Percentiles rank a stretch among this genome's conserved stretches.
phyloP scores from a whole-genome alignment of 208 protist species.

The Leishmania amazonensis region DNA sequence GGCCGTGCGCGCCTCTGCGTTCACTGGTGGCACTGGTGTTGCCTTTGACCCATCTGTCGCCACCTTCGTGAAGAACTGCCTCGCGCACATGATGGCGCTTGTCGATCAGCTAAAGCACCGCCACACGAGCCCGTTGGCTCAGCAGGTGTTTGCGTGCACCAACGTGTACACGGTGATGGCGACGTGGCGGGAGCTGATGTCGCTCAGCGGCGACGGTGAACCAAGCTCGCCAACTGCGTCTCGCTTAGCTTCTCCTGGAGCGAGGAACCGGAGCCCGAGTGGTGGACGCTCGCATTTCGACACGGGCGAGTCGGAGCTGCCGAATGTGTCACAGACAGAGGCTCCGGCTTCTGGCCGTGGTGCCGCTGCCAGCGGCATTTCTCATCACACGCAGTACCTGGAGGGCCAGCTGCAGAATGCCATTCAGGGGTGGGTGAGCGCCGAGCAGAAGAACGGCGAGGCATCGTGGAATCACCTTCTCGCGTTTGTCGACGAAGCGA shows the following conservation, averaged over 20 bases:
- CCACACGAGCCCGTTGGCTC: conserved; percentile 51
- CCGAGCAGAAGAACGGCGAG: conserved; percentile 31
- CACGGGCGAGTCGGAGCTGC: not conserved
- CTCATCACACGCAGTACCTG: conserved; percentile 28
- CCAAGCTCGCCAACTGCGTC: not conserved
- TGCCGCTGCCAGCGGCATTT: not conserved
- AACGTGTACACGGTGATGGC: conserved; percentile 63
- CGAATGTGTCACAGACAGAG: not conserved
- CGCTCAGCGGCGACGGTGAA: not conserved
- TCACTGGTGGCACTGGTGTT: conserved; percentile 18
- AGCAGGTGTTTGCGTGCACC: conserved; percentile 59
- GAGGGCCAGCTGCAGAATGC: conserved; percentile 38
- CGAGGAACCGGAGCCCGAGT: not conserved
- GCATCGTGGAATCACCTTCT: conserved; percentile 36
- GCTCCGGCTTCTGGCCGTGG: not conserved
- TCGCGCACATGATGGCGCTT: conserved; percentile 44
- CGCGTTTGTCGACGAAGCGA: conserved; percentile 33
- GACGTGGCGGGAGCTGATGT: conserved; percentile 42
- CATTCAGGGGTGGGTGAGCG: conserved; percentile 39
- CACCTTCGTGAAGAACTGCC: conserved; percentile 34
- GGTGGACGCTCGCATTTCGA: conserved; percentile 1
- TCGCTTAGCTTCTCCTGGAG: not conserved
- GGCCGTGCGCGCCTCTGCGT: conserved; percentile 43
- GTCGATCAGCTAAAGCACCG: conserved; percentile 46
- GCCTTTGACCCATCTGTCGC: conserved; percentile 44